Base-by-base conservation (phyloP, 441 rosid species). In the Erodium trifolium region DNA sequence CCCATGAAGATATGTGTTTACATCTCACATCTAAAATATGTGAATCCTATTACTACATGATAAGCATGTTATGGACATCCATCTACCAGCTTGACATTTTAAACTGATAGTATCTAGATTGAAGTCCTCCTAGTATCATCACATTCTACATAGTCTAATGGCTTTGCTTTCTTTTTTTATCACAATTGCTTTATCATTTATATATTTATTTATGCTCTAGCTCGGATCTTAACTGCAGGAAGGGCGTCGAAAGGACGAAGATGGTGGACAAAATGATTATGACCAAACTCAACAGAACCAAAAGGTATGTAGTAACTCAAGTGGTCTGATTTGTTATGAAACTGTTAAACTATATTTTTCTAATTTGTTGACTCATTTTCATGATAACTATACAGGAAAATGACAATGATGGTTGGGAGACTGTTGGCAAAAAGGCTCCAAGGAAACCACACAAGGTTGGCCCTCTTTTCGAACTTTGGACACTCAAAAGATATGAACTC, bases 361-460 rank as follows among this genome's bases (percentile, higher is more conserved):
- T 31, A 6, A 34, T 67, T 51, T 2, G 16, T 41, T 67, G 53
- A 1, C 9, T 47, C 39, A 57, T 1, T 4, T 45, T 51, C 16
- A 18, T n/a, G 12, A n/a, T 13, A 13, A 17, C 51, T 10, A 6
- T 14, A 11, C 73, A 85, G 93, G 83, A 82, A 71, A 73, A 14
- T 53, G 74, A 73, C 14, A 77, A 79, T 70, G 97, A 83, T 71
- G 88, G 92, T 69, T 91, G 98, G 98, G 94, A 89, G 80, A 85
- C 93, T 65, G 96, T 89, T 69, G 89, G 88, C 14, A 79, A 73
- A 67, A 88, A 83, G 77, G 87, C 87, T 75, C 76, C 72, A 59
- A 85, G 85, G 82, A 82, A 65, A 69, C 75, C 72, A 0, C 94
- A 89, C 43, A 89, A 85, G 93, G 97, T 87, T 65, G 37, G 2